Evolutionary conservation across 2,329 filamentous ascomycete species (phyloP).

Genomic region (Fusarium sp.): DNA sequence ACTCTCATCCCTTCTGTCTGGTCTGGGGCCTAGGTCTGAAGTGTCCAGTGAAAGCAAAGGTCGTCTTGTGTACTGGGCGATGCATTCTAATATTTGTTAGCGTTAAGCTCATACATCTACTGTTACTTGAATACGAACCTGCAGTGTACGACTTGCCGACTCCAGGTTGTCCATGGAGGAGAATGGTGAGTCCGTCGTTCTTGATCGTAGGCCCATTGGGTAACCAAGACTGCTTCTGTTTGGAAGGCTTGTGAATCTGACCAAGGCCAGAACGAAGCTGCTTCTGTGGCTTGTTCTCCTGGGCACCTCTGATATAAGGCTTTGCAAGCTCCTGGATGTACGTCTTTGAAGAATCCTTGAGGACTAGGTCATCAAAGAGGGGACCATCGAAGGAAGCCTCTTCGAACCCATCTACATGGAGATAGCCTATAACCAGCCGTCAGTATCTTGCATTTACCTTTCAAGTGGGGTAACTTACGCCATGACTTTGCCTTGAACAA

Average conservation of each 20-base stretch:
- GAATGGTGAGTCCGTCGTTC: background rate
- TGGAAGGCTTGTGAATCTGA: background rate
- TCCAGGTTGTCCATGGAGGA: background rate
- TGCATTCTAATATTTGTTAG: background rate
- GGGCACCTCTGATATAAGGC: background rate
- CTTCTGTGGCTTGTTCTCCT: background rate
- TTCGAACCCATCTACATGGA: background rate
- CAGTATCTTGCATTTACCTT: background rate
- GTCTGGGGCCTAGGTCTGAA: background rate
- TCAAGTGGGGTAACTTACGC: background rate
- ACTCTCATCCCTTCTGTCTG: background rate
- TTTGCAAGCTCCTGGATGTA: background rate
- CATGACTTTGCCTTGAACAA: background rate
- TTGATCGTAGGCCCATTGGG: background rate
- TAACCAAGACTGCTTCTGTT: background rate
- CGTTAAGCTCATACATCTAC: no score
- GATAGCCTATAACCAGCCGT: background rate
- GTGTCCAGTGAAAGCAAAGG: background rate
- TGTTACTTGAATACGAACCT: background rate
- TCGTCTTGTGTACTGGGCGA: background rate
- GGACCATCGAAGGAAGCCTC: background rate
- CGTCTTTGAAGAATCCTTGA: background rate
- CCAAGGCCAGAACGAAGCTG: background rate
- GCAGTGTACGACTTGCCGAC: background rate
- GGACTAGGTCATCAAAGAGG: background rate